These are phyloP conservation scores for Pyrenopolyporus hunteri DNA, from an alignment of 495 filamentous ascomycete genomes.

Conservation along the genomic window DNA sequence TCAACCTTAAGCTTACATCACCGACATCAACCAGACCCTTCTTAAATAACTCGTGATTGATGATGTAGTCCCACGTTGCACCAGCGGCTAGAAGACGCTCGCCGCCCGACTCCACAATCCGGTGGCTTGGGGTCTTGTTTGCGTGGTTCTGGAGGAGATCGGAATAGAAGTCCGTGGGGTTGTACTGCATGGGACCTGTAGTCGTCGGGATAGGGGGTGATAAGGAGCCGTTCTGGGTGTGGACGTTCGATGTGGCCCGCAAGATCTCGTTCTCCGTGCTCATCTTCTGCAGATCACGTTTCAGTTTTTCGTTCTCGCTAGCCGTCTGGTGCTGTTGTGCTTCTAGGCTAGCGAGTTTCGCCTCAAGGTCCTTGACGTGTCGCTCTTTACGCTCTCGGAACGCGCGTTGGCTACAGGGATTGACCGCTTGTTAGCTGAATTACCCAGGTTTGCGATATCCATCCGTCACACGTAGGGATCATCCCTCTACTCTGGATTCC, in stretches of 20 bases:
- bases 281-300: slow-evolving; percentile 78
- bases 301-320: slow-evolving; percentile 81
- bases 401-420: slow-evolving; percentile 76
- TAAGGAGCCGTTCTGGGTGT: slow-evolving; percentile 37
- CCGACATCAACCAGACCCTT: slow-evolving; percentile 83
- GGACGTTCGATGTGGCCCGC: slow-evolving; percentile 68
- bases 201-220: slow-evolving; percentile 43
- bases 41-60: slow-evolving; percentile 79
- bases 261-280: slow-evolving; percentile 93
- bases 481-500: neutral
- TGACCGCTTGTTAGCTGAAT: slow-evolving; percentile 17
- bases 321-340: slow-evolving; percentile 51
- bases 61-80: slow-evolving; percentile 91
- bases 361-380: slow-evolving; percentile 90
- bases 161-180: slow-evolving; percentile 72
- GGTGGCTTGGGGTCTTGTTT: slow-evolving; percentile 68
- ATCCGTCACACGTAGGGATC: neutral
- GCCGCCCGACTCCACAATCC: slow-evolving; percentile 73
- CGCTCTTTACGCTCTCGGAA: slow-evolving; percentile 97
- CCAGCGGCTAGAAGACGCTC: slow-evolving; percentile 78
- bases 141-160: slow-evolving; percentile 60
- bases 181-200: slow-evolving; percentile 76
- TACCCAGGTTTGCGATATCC: neutral
- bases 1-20: slow-evolving; percentile 75
- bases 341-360: slow-evolving; percentile 78